These are phyloP conservation scores for Kondoa subrosea DNA, from an alignment of 768 basidiomycete genomes.

Conservation along the genomic window DNA sequence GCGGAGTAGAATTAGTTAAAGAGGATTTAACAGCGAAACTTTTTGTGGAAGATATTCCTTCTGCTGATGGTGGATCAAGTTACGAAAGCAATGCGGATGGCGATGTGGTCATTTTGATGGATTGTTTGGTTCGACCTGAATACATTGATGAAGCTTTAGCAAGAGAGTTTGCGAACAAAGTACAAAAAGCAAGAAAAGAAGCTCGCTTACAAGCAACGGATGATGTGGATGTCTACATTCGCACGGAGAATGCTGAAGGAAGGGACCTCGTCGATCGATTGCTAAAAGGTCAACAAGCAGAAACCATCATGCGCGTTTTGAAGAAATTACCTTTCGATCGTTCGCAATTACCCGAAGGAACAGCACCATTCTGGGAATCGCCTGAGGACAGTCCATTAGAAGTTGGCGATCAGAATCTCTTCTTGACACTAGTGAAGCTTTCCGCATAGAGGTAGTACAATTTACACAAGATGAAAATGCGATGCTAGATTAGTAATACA, in stretches of 20 bases:
- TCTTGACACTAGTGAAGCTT: conserved; percentile 21
- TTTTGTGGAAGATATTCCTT: conserved; percentile 60
- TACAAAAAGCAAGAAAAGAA: conserved; percentile 89
- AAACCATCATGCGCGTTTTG: conserved; percentile 23
- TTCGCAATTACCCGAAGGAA: conserved; percentile 10
- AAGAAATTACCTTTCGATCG: conserved; percentile 23
- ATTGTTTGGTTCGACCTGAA: conserved; percentile 71
- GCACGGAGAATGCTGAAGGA: conserved; percentile 53
- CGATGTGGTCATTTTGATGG: conserved; percentile 84
- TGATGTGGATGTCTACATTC: conserved; percentile 73
- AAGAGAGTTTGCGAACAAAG: conserved; percentile 74
- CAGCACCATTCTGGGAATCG: conserved; percentile 13
- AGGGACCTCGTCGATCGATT: conserved; percentile 59
- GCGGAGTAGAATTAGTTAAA: conserved; percentile 69
- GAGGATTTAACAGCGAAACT: conserved; percentile 87
- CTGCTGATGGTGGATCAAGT: conserved; percentile 46
- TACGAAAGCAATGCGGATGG: conserved; percentile 65
- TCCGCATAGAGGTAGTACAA: not conserved
- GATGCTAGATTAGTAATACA: not conserved
- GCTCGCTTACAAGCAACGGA: conserved; percentile 89
- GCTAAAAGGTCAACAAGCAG: conserved; percentile 31
- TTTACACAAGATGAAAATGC: not conserved
- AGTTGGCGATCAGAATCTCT: conserved; percentile 22
- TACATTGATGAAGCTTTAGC: conserved; percentile 74
- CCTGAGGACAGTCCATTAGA: conserved; percentile 21